Evolutionary conservation across 306 rosid species (phyloP).

Genomic region (Calophaca sinica): DNA sequence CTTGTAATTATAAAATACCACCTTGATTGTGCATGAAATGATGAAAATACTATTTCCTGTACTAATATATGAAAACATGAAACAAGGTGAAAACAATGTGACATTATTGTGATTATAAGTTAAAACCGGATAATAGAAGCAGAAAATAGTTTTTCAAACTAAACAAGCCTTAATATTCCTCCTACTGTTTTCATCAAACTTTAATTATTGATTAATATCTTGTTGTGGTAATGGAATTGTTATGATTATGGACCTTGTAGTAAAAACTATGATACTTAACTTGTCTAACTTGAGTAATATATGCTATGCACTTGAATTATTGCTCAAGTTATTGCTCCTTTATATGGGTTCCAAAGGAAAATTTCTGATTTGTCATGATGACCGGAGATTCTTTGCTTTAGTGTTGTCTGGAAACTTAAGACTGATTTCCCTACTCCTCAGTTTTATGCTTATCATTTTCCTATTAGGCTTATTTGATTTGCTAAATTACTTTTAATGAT

Average conservation of each 20-base stretch:
- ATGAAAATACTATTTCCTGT: not conserved
- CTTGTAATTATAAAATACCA: not conserved
- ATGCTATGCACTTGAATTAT: not conserved
- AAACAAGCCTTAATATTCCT: not conserved
- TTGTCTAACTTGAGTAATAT: not conserved
- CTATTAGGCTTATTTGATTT: not conserved
- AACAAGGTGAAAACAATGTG: not conserved
- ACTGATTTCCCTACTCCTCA: not conserved
- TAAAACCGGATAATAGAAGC: not conserved
- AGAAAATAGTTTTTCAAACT: not conserved
- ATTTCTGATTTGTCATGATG: not conserved
- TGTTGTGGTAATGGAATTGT: conserved; percentile 7
- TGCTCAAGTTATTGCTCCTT: not conserved
- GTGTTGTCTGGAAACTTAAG: conserved; percentile 9
- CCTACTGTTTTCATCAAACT: not conserved
- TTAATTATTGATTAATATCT: not conserved
- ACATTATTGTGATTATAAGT: not conserved
- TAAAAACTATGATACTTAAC: no score
- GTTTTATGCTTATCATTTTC: conserved; percentile 8
- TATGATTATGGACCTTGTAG: conserved; percentile 10
- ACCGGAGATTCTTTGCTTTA: conserved; percentile 26
- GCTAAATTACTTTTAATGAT: not conserved
- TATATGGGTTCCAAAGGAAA: not conserved
- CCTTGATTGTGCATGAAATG: not conserved
- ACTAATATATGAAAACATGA: not conserved